Conservation (phyloP, 106 monocot species). For the Allium sativum region DNA sequence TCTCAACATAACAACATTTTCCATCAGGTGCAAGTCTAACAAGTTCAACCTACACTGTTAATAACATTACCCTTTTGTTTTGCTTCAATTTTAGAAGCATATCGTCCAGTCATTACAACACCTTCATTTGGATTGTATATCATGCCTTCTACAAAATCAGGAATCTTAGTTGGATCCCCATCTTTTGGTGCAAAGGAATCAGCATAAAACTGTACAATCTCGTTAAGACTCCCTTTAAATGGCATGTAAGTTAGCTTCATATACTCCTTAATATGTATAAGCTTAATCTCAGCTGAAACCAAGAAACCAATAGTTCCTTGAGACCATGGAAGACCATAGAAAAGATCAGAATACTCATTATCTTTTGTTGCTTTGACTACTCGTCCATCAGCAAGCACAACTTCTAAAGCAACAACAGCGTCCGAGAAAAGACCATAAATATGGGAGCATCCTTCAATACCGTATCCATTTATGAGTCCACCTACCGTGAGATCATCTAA, state of each 20-base stretch:
- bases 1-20: no score
- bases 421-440: conserved; percentile 30
- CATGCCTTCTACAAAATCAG: conserved; percentile 28
- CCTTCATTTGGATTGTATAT: conserved; percentile 18
- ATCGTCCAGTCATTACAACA: conserved; percentile 20
- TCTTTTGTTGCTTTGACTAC: conserved; percentile 27
- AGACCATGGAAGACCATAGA: conserved; percentile 31
- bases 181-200: conserved; percentile 35
- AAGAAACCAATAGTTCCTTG: conserved; percentile 23
- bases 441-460: conserved; percentile 32
- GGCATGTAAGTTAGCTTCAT: conserved; percentile 33
- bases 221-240: conserved; percentile 11
- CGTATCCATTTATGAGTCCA: conserved; percentile 31
- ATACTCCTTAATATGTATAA: conserved; percentile 31
- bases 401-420: conserved; percentile 24
- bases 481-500: conserved; percentile 29
- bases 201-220: conserved; percentile 25
- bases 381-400: conserved; percentile 27
- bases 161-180: conserved; percentile 19
- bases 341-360: conserved; percentile 26
- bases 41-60: conserved; percentile 20
- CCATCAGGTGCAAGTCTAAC: no score
- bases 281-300: conserved; percentile 31
- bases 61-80: conserved; percentile 26
- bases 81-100: conserved; percentile 28